Evolutionary conservation across 352 stramenopile genomes (phyloP).

Genomic region (Phytopythium mirpurense): DNA sequence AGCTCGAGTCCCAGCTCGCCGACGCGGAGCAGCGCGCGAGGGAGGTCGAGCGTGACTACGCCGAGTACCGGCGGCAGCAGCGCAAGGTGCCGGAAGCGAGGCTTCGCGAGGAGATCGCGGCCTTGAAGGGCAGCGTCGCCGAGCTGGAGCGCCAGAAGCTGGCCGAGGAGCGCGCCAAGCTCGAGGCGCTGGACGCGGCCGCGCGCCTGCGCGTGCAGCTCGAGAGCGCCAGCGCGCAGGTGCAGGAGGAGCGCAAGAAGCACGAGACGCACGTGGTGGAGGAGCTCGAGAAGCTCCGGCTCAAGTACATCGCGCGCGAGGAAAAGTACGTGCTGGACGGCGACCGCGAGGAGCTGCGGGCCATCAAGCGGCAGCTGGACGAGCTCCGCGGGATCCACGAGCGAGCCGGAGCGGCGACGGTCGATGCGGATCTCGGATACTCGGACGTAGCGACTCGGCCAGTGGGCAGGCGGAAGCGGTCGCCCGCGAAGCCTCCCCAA

Average conservation of each 20-base stretch:
- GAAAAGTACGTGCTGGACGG: constrained; percentile 77
- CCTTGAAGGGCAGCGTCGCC: constrained; percentile 41
- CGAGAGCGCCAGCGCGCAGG: constrained; percentile 43
- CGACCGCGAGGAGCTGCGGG: constrained; percentile 70
- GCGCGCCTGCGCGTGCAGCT: constrained; percentile 45
- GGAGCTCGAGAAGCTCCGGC: constrained; percentile 72
- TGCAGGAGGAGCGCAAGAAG: constrained; percentile 66
- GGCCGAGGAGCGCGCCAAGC: constrained; percentile 25
- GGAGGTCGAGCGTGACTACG: constrained; percentile 66
- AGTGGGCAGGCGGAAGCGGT: not conserved
- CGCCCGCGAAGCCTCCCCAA: not conserved
- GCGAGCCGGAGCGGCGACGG: constrained; percentile 2
- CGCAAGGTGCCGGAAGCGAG: constrained; percentile 64
- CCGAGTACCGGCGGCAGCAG: constrained; percentile 65
- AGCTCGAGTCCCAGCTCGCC: constrained; percentile 38
- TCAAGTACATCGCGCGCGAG: constrained; percentile 78
- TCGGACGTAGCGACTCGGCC: not conserved
- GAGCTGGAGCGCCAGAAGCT: constrained; percentile 66
- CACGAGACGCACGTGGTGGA: constrained; percentile 52
- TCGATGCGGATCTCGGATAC: not conserved
- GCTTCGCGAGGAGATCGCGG: constrained; percentile 67
- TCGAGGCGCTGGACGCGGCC: constrained; percentile 30
- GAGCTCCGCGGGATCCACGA: constrained; percentile 53
- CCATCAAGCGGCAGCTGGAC: constrained; percentile 81
- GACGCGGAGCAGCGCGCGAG: constrained; percentile 39